These are phyloP conservation scores for Rhypophila decipiens DNA, from an alignment of 495 filamentous ascomycete genomes.

Conservation along the genomic window DNA sequence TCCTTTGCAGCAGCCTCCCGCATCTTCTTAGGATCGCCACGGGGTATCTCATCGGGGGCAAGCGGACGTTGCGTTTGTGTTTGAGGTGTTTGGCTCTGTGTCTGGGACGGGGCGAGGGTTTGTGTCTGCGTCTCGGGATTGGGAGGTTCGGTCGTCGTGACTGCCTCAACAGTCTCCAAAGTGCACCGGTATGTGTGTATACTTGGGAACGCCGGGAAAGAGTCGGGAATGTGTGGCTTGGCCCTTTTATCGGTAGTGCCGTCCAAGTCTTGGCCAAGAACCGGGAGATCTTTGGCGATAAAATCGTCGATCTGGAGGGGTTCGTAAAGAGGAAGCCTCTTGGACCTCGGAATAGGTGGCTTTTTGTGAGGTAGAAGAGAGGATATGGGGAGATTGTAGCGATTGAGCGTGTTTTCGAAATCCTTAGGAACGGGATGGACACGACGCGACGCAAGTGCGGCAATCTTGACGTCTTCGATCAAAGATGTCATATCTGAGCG, in stretches of 20 bases:
- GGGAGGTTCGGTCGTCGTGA: slow-evolving; percentile 12
- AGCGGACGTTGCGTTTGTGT: slow-evolving; percentile 19
- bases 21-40: slow-evolving; percentile 33
- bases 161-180: slow-evolving; percentile 23
- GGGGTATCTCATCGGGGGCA: slow-evolving; percentile 23
- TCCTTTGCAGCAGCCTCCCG: slow-evolving; percentile 37
- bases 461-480: slow-evolving; percentile 21
- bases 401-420: slow-evolving; percentile 31
- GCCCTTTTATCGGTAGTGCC: slow-evolving; percentile 35
- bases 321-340: slow-evolving; percentile 22
- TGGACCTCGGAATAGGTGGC: slow-evolving; percentile 27
- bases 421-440: slow-evolving; percentile 30
- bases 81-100: slow-evolving; percentile 4
- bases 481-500: slow-evolving; percentile 28
- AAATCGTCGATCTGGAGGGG: slow-evolving; percentile 22
- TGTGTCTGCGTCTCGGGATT: slow-evolving; percentile 9
- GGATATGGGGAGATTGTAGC: slow-evolving; percentile 28
- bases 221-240: slow-evolving; percentile 34
- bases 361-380: slow-evolving; percentile 35
- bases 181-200: slow-evolving; percentile 43
- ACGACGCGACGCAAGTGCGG: slow-evolving; percentile 31
- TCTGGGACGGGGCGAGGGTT: neutral
- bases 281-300: slow-evolving; percentile 30
- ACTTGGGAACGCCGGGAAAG: slow-evolving; percentile 39
- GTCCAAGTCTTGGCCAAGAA: slow-evolving; percentile 34